These are phyloP conservation scores for Lathyrus tuberosus DNA, from an alignment of 306 rosid genomes.

Conservation along the genomic window DNA sequence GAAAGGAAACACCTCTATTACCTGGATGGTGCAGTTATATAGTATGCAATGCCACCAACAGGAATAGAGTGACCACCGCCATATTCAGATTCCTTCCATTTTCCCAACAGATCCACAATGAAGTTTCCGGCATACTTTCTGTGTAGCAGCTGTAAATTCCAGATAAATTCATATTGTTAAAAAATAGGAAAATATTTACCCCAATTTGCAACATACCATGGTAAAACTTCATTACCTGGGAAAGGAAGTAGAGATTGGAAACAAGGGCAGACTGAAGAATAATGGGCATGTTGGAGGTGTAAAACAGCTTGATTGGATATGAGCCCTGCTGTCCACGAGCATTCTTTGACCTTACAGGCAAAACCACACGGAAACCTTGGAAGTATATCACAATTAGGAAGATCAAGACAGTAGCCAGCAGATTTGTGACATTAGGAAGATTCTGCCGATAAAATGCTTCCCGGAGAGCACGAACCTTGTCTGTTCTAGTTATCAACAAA, in stretches of 20 bases:
- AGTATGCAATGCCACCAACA: conserved; percentile 93
- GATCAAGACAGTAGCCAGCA: conserved; percentile 84
- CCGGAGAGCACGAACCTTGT: conserved; percentile 85
- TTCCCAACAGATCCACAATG: conserved; percentile 83
- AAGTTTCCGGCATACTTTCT: conserved; percentile 84
- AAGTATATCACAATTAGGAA: conserved; percentile 85
- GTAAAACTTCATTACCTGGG: conserved; percentile 65
- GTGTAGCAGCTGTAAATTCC: conserved; percentile 65
- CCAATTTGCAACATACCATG: conserved; percentile 24
- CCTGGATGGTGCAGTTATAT: conserved; percentile 94
- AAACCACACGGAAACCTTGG: conserved; percentile 97
- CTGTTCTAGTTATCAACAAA: conserved; percentile 82
- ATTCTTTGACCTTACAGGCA: conserved; percentile 96
- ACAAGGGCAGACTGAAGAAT: conserved; percentile 97
- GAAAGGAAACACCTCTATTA: conserved; percentile 33
- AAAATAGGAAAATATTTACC: neutral
- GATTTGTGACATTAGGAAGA: conserved; percentile 94
- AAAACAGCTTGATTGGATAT: conserved; percentile 90
- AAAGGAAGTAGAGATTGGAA: conserved; percentile 84
- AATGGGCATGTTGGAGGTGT: conserved; percentile 98
- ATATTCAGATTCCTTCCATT: conserved; percentile 95
- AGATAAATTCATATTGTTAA: conserved; percentile 14
- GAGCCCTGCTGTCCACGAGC: conserved; percentile 97
- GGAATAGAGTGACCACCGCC: conserved; percentile 86
- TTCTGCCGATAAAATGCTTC: conserved; percentile 95